Conservation (phyloP, 2,329 filamentous ascomycete genomes). For the Penicillium polonicum region DNA sequence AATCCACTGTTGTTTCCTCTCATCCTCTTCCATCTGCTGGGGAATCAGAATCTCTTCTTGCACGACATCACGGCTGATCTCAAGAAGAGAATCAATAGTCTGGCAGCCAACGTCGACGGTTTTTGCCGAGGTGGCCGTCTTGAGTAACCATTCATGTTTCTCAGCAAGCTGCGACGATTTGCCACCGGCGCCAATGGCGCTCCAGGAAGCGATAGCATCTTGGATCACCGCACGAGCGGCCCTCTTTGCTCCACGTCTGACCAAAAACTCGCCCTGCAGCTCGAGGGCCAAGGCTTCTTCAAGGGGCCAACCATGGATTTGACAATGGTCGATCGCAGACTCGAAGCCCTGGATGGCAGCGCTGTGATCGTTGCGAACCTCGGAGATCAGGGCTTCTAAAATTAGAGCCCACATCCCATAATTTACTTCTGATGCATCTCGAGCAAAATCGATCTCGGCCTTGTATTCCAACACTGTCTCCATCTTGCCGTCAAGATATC, state of each 20-base stretch:
- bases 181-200: slow-evolving; percentile 57
- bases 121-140: slow-evolving; percentile 52
- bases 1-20: slow-evolving; percentile 44
- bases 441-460: slow-evolving; percentile 53
- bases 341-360: slow-evolving; percentile 52
- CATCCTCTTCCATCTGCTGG: slow-evolving; percentile 39
- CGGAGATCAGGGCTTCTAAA: slow-evolving; percentile 56
- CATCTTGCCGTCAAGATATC: slow-evolving; percentile 50
- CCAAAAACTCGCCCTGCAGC: slow-evolving; percentile 59
- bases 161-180: slow-evolving; percentile 58
- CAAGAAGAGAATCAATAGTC: slow-evolving; percentile 52
- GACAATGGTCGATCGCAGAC: slow-evolving; percentile 59
- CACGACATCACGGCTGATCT: slow-evolving; percentile 36
- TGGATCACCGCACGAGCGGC: slow-evolving; percentile 59
- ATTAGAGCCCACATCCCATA: slow-evolving; percentile 59
- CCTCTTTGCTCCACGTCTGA: slow-evolving; percentile 57
- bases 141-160: slow-evolving; percentile 62
- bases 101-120: slow-evolving; percentile 58
- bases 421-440: slow-evolving; percentile 57
- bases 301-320: slow-evolving; percentile 56
- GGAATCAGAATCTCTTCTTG: slow-evolving; percentile 32
- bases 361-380: slow-evolving; percentile 48
- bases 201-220: slow-evolving; percentile 60
- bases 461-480: slow-evolving; percentile 51
- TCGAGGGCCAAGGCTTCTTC: slow-evolving; percentile 62